A percentile compares a stretch with the other conserved stretches of the same genome.
These are phyloP conservation scores for Eucalyptus globulus DNA, from an alignment of 345 rosid species.

Conservation along the genomic window DNA sequence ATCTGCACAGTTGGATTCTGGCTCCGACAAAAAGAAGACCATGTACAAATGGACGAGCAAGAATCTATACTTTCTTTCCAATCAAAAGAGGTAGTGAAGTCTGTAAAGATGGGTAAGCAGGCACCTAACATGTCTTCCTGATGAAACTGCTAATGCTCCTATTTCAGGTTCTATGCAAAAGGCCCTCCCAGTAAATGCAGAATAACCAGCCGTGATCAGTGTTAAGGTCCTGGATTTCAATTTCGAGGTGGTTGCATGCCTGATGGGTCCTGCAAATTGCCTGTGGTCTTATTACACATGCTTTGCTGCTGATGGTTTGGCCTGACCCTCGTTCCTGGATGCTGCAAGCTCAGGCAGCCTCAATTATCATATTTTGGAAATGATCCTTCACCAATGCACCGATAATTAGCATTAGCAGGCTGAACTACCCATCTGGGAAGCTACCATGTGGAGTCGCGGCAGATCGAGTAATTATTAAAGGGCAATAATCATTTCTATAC, in stretches of 20 bases:
- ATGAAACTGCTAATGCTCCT: not conserved
- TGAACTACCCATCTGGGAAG: not conserved
- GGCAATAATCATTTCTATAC: not conserved
- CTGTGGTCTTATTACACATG: not conserved
- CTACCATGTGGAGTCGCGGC: not conserved
- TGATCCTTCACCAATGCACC: not conserved
- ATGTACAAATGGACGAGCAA: not conserved
- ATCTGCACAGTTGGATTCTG: not conserved
- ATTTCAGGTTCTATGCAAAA: not conserved
- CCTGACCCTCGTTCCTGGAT: not conserved
- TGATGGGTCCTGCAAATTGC: not conserved
- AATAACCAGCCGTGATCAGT: not conserved
- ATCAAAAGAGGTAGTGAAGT: not conserved
- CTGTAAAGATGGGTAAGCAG: not conserved
- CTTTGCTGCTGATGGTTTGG: constrained; percentile 4
- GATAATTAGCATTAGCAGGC: not conserved
- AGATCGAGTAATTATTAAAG: not conserved
- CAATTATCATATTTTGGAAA: constrained; percentile 1
- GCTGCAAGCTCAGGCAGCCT: not conserved
- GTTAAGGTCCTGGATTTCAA: not conserved
- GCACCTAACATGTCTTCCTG: not conserved
- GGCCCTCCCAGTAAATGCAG: not conserved
- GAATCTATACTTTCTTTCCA: not conserved
- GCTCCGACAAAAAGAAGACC: not conserved
- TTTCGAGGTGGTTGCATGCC: not conserved